Evolutionary conservation across 2,329 filamentous ascomycete genomes (phyloP).

Genomic region (Ascochyta lentis): DNA sequence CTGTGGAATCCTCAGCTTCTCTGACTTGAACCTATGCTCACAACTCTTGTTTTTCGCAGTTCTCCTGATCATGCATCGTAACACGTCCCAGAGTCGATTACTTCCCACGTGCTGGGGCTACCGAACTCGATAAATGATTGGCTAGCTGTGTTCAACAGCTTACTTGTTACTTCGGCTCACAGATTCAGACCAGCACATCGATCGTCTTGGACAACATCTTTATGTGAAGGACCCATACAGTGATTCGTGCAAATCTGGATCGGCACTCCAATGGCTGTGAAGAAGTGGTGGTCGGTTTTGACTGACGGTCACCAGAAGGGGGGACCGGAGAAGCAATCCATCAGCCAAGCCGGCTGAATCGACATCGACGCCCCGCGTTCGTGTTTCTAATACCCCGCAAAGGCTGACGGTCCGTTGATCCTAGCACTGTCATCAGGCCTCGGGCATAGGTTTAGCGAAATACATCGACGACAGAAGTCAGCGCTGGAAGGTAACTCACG

Average conservation of each 20-base stretch:
- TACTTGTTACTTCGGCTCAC: neutral
- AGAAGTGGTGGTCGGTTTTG: neutral
- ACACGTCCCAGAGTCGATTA: no score
- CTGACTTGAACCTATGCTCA: no score
- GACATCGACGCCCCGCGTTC: conserved; percentile 3
- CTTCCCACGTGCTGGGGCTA: no score
- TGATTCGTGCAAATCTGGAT: neutral
- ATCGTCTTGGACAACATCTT: neutral
- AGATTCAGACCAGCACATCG: neutral
- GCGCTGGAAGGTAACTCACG: neutral
- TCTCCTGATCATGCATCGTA: no score
- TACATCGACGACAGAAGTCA: neutral
- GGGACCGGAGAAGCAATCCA: neutral
- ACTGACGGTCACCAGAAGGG: neutral
- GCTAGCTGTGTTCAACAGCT: neutral
- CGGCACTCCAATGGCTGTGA: neutral
- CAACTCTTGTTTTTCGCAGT: no score
- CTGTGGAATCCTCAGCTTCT: no score
- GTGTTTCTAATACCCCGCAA: neutral
- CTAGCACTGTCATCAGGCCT: neutral
- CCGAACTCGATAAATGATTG: neutral
- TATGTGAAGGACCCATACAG: neutral
- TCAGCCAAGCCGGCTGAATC: conserved; percentile 16
- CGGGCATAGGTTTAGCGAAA: neutral
- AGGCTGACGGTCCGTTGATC: conserved; percentile 8